phyloP scores from a whole-genome alignment of 441 rosid genomes.

The Metrosideros polymorpha region DNA sequence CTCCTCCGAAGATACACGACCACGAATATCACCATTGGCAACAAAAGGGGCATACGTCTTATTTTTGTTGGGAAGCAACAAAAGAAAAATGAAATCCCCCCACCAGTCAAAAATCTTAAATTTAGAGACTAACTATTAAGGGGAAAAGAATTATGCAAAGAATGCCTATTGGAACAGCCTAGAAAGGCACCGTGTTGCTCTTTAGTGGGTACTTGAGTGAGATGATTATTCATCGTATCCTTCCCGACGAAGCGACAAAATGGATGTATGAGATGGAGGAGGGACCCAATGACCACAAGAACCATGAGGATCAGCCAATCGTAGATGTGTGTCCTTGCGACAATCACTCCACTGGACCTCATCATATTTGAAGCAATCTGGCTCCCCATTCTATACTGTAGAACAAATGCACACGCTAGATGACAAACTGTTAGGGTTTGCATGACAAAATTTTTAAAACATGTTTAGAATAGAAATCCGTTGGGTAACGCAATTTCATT shows the following conservation, averaged over 20 bases:
- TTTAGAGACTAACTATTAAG: not conserved
- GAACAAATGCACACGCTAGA: not conserved
- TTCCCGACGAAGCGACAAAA: conserved; percentile 2
- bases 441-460: too few species aligned
- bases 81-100: not conserved
- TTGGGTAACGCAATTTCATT: too few species aligned
- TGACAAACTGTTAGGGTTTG: not conserved
- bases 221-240: not conserved
- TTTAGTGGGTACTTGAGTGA: conserved; percentile 2
- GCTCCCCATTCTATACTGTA: not conserved
- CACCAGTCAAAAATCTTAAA: not conserved
- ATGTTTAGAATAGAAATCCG: too few species aligned
- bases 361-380: not conserved
- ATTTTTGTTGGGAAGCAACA: not conserved
- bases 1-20: conserved; percentile 48
- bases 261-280: not conserved
- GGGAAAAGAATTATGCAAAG: not conserved
- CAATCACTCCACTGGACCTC: not conserved
- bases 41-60: conserved; percentile 17
- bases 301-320: conserved; percentile 5
- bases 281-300: not conserved
- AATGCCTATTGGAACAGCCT: conserved; percentile 1
- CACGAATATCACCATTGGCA: conserved; percentile 58
- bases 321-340: conserved; percentile 1
- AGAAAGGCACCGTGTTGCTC: conserved; percentile 4